Conservation (phyloP, 129 eudicot genomes). For the Centaurea solstitialis region DNA sequence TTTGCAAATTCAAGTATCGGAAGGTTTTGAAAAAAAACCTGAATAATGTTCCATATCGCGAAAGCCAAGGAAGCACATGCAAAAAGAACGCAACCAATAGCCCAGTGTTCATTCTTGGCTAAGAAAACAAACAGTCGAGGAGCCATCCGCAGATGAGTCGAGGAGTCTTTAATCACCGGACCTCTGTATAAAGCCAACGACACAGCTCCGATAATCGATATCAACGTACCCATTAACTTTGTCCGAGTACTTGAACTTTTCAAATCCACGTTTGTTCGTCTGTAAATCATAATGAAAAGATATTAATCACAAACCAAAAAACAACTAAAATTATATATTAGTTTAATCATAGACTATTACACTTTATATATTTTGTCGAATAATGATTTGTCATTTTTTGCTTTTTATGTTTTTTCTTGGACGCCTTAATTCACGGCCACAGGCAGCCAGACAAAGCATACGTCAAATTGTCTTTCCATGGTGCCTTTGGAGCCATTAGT, state of each 20-base stretch:
- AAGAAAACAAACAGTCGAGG: conserved; percentile 54
- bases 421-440: conserved; percentile 12
- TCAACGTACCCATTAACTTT: conserved; percentile 49
- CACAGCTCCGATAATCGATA: conserved; percentile 63
- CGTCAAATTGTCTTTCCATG: conserved; percentile 27
- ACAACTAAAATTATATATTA: not conserved
- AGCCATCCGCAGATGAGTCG: conserved; percentile 26
- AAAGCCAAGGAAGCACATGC: conserved; percentile 67
- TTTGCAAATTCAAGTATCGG: not conserved
- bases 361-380: not conserved
- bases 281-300: conserved; percentile 9
- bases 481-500: conserved; percentile 27
- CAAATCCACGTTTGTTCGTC: conserved; percentile 52
- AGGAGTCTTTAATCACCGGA: conserved; percentile 48
- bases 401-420: not conserved
- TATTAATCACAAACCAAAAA: not conserved
- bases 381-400: not conserved
- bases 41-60: conserved; percentile 70
- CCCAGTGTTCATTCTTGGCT: conserved; percentile 65
- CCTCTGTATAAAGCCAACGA: conserved; percentile 52
- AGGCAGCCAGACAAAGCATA: conserved; percentile 24
- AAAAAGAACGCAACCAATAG: conserved; percentile 55
- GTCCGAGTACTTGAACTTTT: conserved; percentile 53
- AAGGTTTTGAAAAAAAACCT: conserved; percentile 39
- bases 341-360: too few species aligned